Percentiles rank a stretch among this genome's conserved stretches.
Conservation (phyloP, 2,329 filamentous ascomycete genomes). For the Botrytis elliptica region DNA sequence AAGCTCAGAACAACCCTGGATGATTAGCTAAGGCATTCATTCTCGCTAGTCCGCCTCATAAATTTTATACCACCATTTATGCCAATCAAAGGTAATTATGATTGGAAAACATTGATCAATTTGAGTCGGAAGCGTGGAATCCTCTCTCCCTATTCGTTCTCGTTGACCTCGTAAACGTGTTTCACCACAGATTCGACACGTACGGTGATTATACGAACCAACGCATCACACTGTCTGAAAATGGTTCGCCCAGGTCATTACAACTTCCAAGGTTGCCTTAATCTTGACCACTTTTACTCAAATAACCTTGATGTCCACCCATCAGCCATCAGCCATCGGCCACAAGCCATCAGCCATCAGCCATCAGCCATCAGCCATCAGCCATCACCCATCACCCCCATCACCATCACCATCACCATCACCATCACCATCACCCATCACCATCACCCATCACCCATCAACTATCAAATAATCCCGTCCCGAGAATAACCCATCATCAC, state of each 20-base stretch:
- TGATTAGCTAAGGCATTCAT: slow-evolving; percentile 12
- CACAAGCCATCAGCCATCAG: neutral
- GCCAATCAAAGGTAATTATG: slow-evolving; percentile 10
- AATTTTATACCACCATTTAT: neutral
- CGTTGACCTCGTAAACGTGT: slow-evolving; percentile 23
- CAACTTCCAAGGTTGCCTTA: slow-evolving; percentile 16
- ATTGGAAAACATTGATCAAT: neutral
- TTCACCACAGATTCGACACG: slow-evolving; percentile 22
- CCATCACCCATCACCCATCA: neutral
- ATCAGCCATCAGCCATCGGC: neutral
- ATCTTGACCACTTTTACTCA: slow-evolving; percentile 5
- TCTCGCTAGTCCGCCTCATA: slow-evolving; percentile 25
- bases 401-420: too few relatives aligned
- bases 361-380: neutral
- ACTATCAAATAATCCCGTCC: neutral
- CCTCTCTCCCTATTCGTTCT: neutral
- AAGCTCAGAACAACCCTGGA: neutral
- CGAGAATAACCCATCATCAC: slow-evolving; percentile 2
- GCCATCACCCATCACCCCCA: neutral
- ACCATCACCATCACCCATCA: neutral
- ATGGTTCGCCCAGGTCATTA: slow-evolving; percentile 23
- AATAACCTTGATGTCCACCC: slow-evolving; percentile 17
- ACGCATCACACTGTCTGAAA: slow-evolving; percentile 14
- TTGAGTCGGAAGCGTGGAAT: neutral
- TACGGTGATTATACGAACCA: slow-evolving; percentile 18